Conservation (phyloP, 225 moss, liverwort and hornwort species). For the Neckera pumila region DNA sequence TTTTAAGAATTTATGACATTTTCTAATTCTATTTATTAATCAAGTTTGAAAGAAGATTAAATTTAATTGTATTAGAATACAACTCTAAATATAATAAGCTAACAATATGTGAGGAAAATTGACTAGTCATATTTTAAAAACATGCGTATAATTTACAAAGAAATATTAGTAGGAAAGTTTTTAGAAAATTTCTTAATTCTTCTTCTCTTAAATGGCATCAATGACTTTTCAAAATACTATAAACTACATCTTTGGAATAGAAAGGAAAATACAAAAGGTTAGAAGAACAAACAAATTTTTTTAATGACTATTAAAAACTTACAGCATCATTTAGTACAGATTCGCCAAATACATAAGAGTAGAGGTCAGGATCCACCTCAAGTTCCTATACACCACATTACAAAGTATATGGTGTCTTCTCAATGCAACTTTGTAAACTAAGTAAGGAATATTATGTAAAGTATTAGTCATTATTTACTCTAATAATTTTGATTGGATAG, state of each 20-base stretch:
- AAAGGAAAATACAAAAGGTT: neutral
- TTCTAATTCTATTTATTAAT: neutral
- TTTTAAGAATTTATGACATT: neutral
- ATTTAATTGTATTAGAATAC: neutral
- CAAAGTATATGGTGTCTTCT: neutral
- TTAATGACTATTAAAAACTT: neutral
- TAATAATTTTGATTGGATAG: neutral
- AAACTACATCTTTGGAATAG: no score
- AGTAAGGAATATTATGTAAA: neutral
- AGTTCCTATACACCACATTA: conserved; percentile 46
- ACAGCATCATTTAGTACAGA: conserved; percentile 89
- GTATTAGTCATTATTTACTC: no score
- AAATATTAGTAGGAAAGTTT: neutral
- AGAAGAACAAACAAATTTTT: rapidly evolving
- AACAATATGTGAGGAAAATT: no score
- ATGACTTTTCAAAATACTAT: neutral
- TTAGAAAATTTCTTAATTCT: neutral
- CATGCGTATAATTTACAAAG: neutral
- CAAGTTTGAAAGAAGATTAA: neutral
- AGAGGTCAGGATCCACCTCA: conserved; percentile 61
- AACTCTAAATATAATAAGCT: no score
- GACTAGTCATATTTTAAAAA: neutral
- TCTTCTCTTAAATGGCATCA: neutral
- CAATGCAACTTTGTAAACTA: neutral
- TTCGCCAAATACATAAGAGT: conserved; percentile 95